These are phyloP conservation scores for Aspergillus avenaceus DNA, from an alignment of 495 filamentous ascomycete species.

Conservation along the genomic window DNA sequence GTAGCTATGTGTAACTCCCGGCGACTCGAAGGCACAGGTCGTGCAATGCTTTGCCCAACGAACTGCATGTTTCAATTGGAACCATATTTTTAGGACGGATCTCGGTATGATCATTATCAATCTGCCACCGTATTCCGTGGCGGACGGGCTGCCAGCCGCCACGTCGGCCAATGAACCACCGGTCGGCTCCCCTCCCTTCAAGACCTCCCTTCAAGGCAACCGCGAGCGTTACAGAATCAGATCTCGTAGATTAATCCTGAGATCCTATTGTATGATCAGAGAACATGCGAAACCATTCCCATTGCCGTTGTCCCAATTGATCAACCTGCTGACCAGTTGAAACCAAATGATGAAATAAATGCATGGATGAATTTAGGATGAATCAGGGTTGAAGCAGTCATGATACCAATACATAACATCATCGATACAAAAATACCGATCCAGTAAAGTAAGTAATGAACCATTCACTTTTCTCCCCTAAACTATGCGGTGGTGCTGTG, in stretches of 20 bases:
- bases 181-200: not conserved
- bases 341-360: not conserved
- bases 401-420: not conserved
- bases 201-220: not conserved
- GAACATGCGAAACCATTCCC: not conserved
- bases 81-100: constrained; percentile 1
- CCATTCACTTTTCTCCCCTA: too few relatives aligned
- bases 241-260: not conserved
- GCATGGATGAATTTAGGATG: not conserved
- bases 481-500: constrained; percentile 2
- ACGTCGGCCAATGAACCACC: constrained; percentile 7
- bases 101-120: not conserved
- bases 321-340: not conserved
- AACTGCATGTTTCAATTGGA: constrained; percentile 1
- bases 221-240: not conserved
- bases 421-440: not conserved
- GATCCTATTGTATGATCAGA: not conserved
- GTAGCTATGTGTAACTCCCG: too few relatives aligned
- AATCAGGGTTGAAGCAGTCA: not conserved
- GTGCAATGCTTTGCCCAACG: not conserved
- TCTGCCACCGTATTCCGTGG: not conserved
- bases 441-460: constrained; percentile 5
- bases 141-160: constrained; percentile 3
- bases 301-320: not conserved
- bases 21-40: not conserved